Conservation (phyloP, 1,284 basidiomycete species). For the Porodaedalea pini region DNA sequence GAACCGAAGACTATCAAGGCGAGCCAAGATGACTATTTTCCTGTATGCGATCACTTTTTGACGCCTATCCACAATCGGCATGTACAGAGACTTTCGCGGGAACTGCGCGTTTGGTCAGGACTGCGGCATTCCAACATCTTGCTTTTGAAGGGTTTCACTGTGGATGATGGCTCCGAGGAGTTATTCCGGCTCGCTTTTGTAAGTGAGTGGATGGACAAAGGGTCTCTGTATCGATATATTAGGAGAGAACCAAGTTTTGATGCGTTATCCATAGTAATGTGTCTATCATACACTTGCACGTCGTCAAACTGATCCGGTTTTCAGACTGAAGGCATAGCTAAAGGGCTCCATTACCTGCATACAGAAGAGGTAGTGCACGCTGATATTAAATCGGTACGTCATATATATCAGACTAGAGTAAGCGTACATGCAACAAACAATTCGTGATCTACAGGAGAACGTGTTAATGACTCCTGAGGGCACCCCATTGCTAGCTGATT, state of each 20-base stretch:
- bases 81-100: slow-evolving; percentile 3
- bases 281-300: too few relatives aligned
- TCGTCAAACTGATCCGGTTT: neutral
- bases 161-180: neutral
- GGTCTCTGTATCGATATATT: neutral
- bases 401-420: too few relatives aligned
- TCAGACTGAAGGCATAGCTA: neutral
- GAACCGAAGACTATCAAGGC: too few relatives aligned
- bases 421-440: neutral
- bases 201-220: neutral
- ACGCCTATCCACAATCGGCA: too few relatives aligned
- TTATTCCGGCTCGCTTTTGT: neutral
- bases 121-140: neutral
- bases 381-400: slow-evolving; percentile 2
- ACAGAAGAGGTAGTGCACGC: neutral
- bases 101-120: neutral
- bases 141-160: neutral
- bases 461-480: neutral
- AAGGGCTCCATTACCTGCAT: neutral
- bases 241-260: neutral
- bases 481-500: neutral
- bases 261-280: neutral
- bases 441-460: neutral
- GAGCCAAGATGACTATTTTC: too few relatives aligned
- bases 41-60: too few relatives aligned